Base-by-base conservation (phyloP, 805 yeast species). In the Saturnispora gosingensis region DNA sequence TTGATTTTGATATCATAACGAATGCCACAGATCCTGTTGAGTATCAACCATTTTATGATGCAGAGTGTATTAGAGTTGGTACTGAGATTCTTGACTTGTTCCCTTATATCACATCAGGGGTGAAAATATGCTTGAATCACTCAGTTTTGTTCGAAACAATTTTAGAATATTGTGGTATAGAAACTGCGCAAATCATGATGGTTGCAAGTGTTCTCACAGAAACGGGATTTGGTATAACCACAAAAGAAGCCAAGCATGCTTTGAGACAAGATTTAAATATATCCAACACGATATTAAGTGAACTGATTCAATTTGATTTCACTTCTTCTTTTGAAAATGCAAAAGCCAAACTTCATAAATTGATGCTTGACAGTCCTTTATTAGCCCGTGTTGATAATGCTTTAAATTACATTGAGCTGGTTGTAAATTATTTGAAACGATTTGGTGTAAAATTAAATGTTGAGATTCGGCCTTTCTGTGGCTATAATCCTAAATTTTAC, bases 41-140 rank as follows among this genome's bases (percentile, higher is more conserved):
- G 18, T 58, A 56, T 48, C 64, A 76, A 9, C 70, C 80, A 2
- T 75, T 77, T 44, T 76, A 84, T 57, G 98, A 93, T 63, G 97
- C 97, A 0, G 99, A 93, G 61, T 80, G 91, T 53, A 71, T 93
- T 45, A 85, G 85, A 57, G 86, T 88, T 1, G 74, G 88, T 35
- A 90, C 85, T 61, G 96, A 90, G 58, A 73, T 89, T 4, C 65
- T 87, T 2, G 64, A 72, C 0, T 64, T 75, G 2, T 80, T 87
- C 56, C 95, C 93, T 1, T 83, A 85, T 43, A 81, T 85, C 59
- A 69, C 70, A 28, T 70, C 79, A 1, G 78, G 78, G 28, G 75
- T 84, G 0, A 66, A 74, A 16, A 75, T 91, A 50, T 73, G 84
- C 4, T 64, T 91, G 36, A 90, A 88, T 61, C 99, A 95, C 66